These are phyloP conservation scores for Zygosaccharomyces bisporus DNA, from an alignment of 805 yeast genomes.

Conservation along the genomic window DNA sequence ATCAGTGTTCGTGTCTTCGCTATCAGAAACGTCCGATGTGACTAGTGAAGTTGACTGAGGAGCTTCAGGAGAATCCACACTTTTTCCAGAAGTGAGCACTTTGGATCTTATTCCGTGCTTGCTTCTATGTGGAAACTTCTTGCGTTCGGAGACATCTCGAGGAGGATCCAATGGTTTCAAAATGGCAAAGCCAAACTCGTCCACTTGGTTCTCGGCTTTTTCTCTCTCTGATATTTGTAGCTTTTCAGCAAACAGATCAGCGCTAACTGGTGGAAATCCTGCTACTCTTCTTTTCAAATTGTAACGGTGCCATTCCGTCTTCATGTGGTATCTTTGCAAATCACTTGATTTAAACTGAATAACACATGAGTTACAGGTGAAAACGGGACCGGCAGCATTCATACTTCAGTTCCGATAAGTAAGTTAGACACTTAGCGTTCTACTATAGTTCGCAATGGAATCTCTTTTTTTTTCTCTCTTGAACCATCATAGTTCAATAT, in stretches of 20 bases:
- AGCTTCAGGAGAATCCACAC: background rate
- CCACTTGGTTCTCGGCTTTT: constrained; percentile 32
- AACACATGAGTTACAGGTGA: constrained; percentile 87
- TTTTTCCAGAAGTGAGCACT: constrained; percentile 1
- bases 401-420: constrained; percentile 9
- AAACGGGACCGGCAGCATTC: constrained; percentile 28
- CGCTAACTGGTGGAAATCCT: constrained; percentile 64
- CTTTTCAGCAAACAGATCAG: constrained; percentile 45
- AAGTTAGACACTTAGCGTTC: too few relatives aligned
- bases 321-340: constrained; percentile 89
- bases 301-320: constrained; percentile 97
- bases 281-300: constrained; percentile 93
- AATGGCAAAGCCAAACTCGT: constrained; percentile 40
- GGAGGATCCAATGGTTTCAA: constrained; percentile 26
- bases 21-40: constrained; percentile 50
- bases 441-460: too few relatives aligned
- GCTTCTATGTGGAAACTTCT: background rate
- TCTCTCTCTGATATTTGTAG: constrained; percentile 37
- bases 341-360: constrained; percentile 78
- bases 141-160: background rate
- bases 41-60: constrained; percentile 45
- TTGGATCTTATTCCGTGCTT: background rate
- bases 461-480: too few relatives aligned
- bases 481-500: too few relatives aligned
- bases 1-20: constrained; percentile 37